Evolutionary conservation across 495 filamentous ascomycete species (phyloP).

Genomic region (Aspergillus nanangensis): DNA sequence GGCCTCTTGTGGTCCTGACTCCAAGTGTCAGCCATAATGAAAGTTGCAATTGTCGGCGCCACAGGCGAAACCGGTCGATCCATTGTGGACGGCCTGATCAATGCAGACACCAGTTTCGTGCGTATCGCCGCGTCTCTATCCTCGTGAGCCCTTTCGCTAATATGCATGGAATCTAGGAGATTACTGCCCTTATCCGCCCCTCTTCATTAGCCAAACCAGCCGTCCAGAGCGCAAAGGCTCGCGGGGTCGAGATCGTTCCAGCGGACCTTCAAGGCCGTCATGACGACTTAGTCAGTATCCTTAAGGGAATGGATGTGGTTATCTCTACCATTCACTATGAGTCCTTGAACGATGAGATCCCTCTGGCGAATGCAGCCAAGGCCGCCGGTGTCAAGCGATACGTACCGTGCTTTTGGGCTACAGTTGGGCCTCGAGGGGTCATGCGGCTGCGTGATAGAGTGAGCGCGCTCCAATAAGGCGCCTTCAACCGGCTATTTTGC

Average conservation of each 20-base stretch:
- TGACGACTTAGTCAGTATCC: constrained; percentile 18
- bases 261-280: constrained; percentile 16
- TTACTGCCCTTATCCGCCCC: constrained; percentile 26
- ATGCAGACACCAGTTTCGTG: constrained; percentile 1
- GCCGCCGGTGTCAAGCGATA: constrained; percentile 22
- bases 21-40: constrained; percentile 1
- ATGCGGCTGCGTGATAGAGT: constrained; percentile 10
- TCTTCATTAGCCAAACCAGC: constrained; percentile 22
- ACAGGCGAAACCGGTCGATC: constrained; percentile 8
- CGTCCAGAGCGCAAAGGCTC: constrained; percentile 10
- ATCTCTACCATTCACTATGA: constrained; percentile 22
- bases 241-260: constrained; percentile 23
- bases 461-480: too few species aligned
- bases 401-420: constrained; percentile 23
- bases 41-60: constrained; percentile 8
- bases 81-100: constrained; percentile 15
- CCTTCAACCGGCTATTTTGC: too few species aligned
- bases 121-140: background rate
- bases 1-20: too few species aligned
- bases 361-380: constrained; percentile 22
- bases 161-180: constrained; percentile 14
- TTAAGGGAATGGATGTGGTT: constrained; percentile 28
- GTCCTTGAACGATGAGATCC: constrained; percentile 20
- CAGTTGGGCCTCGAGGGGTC: constrained; percentile 15
- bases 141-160: background rate